phyloP scores from a whole-genome alignment of 2,329 filamentous ascomycete species.

The Saccharata proteae region DNA sequence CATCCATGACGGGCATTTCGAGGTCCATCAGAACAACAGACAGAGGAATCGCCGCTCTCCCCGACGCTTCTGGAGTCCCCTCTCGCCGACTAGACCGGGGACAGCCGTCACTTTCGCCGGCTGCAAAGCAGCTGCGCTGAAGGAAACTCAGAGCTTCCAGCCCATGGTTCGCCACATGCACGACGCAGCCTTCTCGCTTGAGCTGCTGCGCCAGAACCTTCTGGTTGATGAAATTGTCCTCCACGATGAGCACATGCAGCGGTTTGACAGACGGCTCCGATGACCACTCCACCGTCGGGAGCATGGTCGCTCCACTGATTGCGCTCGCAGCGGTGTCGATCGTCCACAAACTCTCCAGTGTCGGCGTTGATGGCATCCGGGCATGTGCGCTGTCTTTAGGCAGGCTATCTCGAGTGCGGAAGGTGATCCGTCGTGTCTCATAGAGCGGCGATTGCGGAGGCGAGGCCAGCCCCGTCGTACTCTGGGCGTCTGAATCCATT shows the following conservation, averaged over 20 bases:
- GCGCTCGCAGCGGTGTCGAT: too few relatives aligned
- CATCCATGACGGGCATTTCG: constrained; percentile 29
- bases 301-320: too few relatives aligned
- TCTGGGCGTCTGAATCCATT: too few relatives aligned
- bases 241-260: constrained; percentile 1
- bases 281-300: neutral
- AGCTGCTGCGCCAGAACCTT: constrained; percentile 22
- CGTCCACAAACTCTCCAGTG: too few relatives aligned
- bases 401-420: too few relatives aligned
- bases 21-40: constrained; percentile 24
- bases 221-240: constrained; percentile 26
- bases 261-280: neutral
- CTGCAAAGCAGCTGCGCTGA: constrained; percentile 3
- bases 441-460: too few relatives aligned
- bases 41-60: too few relatives aligned
- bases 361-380: too few relatives aligned
- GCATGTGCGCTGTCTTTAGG: too few relatives aligned
- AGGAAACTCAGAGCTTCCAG: constrained; percentile 18
- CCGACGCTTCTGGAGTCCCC: neutral
- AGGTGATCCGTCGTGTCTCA: too few relatives aligned
- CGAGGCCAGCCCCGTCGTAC: too few relatives aligned
- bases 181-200: constrained; percentile 17
- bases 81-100: neutral
- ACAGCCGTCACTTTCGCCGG: too few relatives aligned
- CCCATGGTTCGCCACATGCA: constrained; percentile 21